Percentiles rank a stretch among this genome's conserved stretches.
Evolutionary conservation across 2,329 filamentous ascomycete genomes (phyloP).

Genomic region (Colletotrichum lini): DNA sequence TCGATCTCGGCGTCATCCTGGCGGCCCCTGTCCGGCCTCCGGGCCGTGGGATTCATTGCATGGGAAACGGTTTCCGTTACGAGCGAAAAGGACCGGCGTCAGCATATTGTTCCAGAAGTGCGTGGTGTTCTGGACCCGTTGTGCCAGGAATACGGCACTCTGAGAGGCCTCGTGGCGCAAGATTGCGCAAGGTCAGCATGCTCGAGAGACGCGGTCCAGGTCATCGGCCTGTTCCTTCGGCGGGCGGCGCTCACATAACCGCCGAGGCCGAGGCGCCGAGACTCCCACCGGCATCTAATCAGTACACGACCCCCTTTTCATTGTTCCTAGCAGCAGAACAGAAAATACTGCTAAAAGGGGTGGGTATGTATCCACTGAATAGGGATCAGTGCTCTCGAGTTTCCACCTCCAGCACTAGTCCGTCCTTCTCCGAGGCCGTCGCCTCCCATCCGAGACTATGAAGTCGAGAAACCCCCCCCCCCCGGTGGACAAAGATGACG

Average conservation of each 20-base stretch:
- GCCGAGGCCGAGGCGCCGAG: slow-evolving; percentile 23
- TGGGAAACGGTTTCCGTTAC: not conserved
- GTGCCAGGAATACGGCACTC: not conserved
- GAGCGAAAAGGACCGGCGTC: not conserved
- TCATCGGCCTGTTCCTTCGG: not conserved
- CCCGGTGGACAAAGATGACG: too few species aligned
- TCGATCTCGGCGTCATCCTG: not conserved
- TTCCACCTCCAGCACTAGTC: too few species aligned
- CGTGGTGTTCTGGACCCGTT: not conserved
- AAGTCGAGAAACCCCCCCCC: too few species aligned
- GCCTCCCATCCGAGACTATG: too few species aligned
- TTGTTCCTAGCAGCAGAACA: too few species aligned
- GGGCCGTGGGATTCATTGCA: not conserved
- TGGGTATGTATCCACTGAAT: too few species aligned
- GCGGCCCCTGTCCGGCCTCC: slow-evolving; percentile 2
- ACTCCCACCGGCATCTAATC: not conserved
- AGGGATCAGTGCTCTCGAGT: too few species aligned
- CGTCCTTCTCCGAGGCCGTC: too few species aligned
- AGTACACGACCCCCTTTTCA: too few species aligned
- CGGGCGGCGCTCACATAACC: not conserved
- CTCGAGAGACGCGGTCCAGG: not conserved
- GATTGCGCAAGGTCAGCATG: not conserved
- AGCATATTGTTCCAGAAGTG: not conserved
- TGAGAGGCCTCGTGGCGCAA: not conserved
- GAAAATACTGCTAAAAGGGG: too few species aligned